These are phyloP conservation scores for Trifolium pratense DNA, from an alignment of 306 rosid species.

Conservation along the genomic window DNA sequence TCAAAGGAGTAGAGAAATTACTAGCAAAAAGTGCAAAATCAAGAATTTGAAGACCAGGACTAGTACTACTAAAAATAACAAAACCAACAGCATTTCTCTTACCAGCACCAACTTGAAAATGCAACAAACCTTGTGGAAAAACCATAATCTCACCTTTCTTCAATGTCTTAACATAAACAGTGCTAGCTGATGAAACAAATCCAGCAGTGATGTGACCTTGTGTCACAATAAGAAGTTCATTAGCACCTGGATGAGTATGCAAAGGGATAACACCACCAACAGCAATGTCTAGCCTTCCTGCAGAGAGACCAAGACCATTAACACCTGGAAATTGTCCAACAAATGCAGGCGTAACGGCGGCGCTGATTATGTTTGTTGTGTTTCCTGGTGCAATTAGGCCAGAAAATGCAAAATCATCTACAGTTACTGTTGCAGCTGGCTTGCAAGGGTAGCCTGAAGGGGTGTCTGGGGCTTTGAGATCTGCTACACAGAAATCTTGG, in stretches of 20 bases:
- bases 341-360: conserved; percentile 83
- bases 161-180: conserved; percentile 60
- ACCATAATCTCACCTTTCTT: conserved; percentile 68
- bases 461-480: conserved; percentile 54
- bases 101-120: conserved; percentile 65
- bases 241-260: conserved; percentile 82
- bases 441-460: conserved; percentile 78
- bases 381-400: conserved; percentile 59
- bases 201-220: conserved; percentile 66
- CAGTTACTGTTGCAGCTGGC: conserved; percentile 49
- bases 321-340: conserved; percentile 72
- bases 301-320: conserved; percentile 76
- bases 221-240: conserved; percentile 58
- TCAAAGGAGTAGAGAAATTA: conserved; percentile 57
- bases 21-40: conserved; percentile 79
- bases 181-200: conserved; percentile 64
- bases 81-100: conserved; percentile 47
- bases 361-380: conserved; percentile 63
- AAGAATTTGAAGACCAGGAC: conserved; percentile 82
- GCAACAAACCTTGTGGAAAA: conserved; percentile 87
- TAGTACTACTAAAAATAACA: conserved; percentile 66
- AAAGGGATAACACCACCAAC: conserved; percentile 80
- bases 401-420: conserved; percentile 57
- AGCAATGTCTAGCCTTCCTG: conserved; percentile 66
- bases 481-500: conserved; percentile 79